Evolutionary conservation across 2,329 filamentous ascomycete species (phyloP).

Genomic region (Neoarthrinium moseri): DNA sequence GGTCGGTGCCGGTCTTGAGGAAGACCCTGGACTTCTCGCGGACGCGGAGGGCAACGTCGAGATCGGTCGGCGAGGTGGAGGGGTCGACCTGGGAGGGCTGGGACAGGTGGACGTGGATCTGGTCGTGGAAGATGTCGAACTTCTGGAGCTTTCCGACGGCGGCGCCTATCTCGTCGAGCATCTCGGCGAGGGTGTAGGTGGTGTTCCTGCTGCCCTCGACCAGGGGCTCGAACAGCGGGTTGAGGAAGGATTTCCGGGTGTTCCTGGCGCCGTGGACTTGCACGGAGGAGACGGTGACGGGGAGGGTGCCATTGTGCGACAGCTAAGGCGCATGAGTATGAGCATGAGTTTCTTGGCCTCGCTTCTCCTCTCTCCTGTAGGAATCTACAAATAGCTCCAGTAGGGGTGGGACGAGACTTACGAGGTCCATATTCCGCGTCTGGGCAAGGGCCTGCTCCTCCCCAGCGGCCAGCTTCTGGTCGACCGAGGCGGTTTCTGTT

Average conservation of each 20-base stretch:
- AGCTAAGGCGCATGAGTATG: conserved; percentile 49
- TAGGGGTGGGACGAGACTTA: conserved; percentile 33
- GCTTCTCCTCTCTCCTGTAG: too few species aligned
- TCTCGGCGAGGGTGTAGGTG: conserved; percentile 77
- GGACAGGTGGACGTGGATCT: conserved; percentile 80
- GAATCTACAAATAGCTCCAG: too few species aligned
- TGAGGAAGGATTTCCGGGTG: conserved; percentile 81
- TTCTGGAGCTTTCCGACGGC: conserved; percentile 60
- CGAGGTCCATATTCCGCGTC: conserved; percentile 62
- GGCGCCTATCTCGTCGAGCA: conserved; percentile 45
- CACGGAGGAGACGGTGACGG: conserved; percentile 84
- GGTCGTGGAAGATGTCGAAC: conserved; percentile 85
- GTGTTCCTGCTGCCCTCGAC: conserved; percentile 65
- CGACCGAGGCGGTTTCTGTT: conserved; percentile 24
- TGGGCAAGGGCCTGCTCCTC: conserved; percentile 47
- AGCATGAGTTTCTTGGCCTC: neutral
- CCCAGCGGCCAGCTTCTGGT: conserved; percentile 23
- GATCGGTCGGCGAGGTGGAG: conserved; percentile 69
- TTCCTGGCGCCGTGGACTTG: conserved; percentile 78
- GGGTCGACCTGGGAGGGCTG: conserved; percentile 68
- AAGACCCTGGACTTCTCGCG: conserved; percentile 80
- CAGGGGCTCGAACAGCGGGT: conserved; percentile 76
- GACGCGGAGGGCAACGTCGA: conserved; percentile 77
- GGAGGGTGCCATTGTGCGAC: conserved; percentile 78
- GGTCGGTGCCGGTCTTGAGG: conserved; percentile 90